phyloP scores from a whole-genome alignment of 2,329 filamentous ascomycete genomes.

The Trichoderma lentiforme region DNA sequence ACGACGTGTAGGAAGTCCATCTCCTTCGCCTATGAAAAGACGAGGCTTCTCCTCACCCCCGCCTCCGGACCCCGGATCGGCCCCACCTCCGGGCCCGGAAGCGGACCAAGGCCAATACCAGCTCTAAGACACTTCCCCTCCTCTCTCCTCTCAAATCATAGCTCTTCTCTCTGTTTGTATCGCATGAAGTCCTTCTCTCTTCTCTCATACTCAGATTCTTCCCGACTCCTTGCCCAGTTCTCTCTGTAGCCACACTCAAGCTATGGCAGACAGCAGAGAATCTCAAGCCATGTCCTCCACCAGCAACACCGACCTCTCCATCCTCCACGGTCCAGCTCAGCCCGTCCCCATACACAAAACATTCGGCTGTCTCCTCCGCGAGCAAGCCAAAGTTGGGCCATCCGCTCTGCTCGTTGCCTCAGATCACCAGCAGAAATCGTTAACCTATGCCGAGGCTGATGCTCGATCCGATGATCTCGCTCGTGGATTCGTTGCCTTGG shows the following conservation, averaged over 20 bases:
- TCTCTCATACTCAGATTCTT: background rate
- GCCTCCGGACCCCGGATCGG: background rate
- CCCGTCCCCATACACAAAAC: background rate
- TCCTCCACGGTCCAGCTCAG: conserved; percentile 3
- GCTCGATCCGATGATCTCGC: conserved; percentile 4
- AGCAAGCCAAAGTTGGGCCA: background rate
- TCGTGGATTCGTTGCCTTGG: background rate
- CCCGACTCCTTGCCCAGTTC: background rate
- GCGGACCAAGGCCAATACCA: background rate
- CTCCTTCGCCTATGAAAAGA: background rate
- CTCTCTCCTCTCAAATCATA: background rate
- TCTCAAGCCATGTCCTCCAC: background rate
- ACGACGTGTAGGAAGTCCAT: background rate
- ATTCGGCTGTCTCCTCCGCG: background rate
- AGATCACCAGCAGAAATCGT: background rate
- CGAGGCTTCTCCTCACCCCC: background rate
- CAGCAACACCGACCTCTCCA: background rate
- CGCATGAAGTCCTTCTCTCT: background rate
- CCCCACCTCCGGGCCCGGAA: background rate
- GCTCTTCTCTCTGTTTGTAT: background rate
- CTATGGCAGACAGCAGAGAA: background rate
- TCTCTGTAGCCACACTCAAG: background rate
- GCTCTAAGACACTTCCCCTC: background rate
- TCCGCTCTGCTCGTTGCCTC: background rate
- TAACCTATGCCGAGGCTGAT: background rate